Evolutionary conservation across 495 filamentous ascomycete genomes (phyloP), one percentile per base, ranked within the genome.

Genomic region (Elaphomyces granulatus): DNA sequence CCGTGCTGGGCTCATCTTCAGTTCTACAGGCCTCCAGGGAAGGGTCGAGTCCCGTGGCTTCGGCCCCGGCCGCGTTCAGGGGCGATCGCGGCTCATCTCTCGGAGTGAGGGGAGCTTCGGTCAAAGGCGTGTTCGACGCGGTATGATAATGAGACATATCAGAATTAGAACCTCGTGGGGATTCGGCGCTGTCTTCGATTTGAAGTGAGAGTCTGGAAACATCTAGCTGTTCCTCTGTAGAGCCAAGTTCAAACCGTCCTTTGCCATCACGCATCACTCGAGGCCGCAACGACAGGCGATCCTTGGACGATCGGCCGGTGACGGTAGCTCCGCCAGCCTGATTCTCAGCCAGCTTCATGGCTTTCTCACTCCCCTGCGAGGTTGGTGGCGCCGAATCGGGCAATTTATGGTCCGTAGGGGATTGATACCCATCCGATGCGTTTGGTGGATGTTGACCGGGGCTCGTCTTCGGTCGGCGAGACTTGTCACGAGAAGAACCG

Each of bases 91-190:
- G 48, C 19, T 60, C 58, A 15, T 56, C 55, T 17, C 57, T 52
- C 6, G 58, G 43, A 8, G 56, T 51, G 6, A 60, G 46, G 17
- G 61, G 58, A 4, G 41, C 33, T 15, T 43, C 41, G 15, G 35
- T 32, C 23, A 32, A 28, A n/a, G 41, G 41, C 9, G 61, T 60
- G 34, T 63, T 71, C 16, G 60, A 55, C 3, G 67, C 67, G n/a
- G 70, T 66, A 38, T 70, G 61, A 42, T 68, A 64, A 34, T 62
- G 59, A 7, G 63, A 61, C 15, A 55, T 49, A 28, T 70, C 53
- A 7, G 67, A 69, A 4, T 46, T 28, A 10, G 68, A 59, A 9
- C 47, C 51, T 39, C 45, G 52, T 15, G 49, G 54, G 20, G 67
- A 59, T 17, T 54, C 50, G 23, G 54, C 46, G 9, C 50, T 44